These are phyloP conservation scores for Acacia acuminata DNA, from an alignment of 306 rosid species.

Conservation along the genomic window DNA sequence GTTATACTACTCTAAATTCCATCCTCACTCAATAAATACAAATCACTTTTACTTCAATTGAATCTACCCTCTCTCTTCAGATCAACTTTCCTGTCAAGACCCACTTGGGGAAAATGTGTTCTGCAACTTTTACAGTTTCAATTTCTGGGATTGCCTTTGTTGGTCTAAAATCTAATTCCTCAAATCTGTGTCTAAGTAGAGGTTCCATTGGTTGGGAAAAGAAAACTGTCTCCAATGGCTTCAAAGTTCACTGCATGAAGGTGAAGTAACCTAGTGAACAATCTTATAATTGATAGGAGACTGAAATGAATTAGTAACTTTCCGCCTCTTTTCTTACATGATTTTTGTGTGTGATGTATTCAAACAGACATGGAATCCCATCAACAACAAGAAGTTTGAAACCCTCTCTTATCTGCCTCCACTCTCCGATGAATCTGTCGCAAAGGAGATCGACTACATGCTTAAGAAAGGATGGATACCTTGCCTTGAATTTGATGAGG, in stretches of 20 bases:
- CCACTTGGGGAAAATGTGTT: constrained; percentile 48
- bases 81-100: neutral
- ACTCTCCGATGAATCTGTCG: constrained; percentile 67
- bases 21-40: neutral
- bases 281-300: neutral
- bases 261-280: constrained; percentile 32
- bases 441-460: constrained; percentile 79
- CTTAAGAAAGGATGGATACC: constrained; percentile 78
- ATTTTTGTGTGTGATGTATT: constrained; percentile 18
- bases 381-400: constrained; percentile 75
- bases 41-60: constrained; percentile 8
- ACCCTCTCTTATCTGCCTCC: constrained; percentile 79
- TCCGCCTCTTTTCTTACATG: neutral
- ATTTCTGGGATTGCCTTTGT: constrained; percentile 38
- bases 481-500: constrained; percentile 85
- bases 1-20: neutral
- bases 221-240: constrained; percentile 61
- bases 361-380: constrained; percentile 78
- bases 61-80: neutral
- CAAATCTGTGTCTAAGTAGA: constrained; percentile 33
- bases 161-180: constrained; percentile 51
- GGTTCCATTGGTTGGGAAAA: constrained; percentile 44
- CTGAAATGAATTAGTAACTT: neutral
- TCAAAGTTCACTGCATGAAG: constrained; percentile 69
- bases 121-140: constrained; percentile 35